Evolutionary conservation across 2,329 filamentous ascomycete species (phyloP).

Genomic region (Penicillium sp.): DNA sequence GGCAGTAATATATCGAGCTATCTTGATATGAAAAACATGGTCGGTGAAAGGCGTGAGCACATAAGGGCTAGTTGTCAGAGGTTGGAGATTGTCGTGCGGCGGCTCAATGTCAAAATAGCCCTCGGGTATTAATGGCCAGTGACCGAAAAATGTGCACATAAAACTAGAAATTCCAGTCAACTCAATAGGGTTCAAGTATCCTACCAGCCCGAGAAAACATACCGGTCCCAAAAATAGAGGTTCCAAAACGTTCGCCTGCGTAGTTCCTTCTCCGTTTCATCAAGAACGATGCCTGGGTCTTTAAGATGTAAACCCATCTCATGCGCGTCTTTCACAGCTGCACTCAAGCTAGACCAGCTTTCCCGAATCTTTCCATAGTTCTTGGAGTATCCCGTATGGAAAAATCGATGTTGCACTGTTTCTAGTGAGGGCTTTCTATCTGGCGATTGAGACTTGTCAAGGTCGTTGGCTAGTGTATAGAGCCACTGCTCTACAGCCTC

Average conservation of each 20-base stretch:
- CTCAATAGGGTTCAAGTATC: not conserved
- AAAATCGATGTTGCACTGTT: slow-evolving; percentile 3
- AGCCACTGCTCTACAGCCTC: not conserved
- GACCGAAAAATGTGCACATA: slow-evolving; percentile 6
- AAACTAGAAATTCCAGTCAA: not conserved
- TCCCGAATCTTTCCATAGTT: slow-evolving; percentile 4
- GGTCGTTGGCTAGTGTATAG: not conserved
- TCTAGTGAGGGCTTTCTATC: slow-evolving; percentile 4
- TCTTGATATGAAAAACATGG: slow-evolving; percentile 4
- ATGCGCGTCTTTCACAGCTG: slow-evolving; percentile 6
- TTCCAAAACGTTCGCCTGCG: slow-evolving; percentile 4
- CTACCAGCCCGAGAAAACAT: not conserved
- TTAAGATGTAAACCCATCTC: slow-evolving; percentile 5
- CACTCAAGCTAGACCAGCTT: not conserved
- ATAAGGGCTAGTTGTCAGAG: not conserved
- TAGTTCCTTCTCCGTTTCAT: slow-evolving; percentile 1
- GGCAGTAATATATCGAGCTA: slow-evolving; percentile 1
- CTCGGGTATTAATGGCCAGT: slow-evolving; percentile 5
- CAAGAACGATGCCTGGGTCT: not conserved
- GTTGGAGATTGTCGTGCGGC: slow-evolving; percentile 3
- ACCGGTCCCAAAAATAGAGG: slow-evolving; percentile 4
- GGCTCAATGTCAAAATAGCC: slow-evolving; percentile 5
- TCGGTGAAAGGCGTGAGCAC: slow-evolving; percentile 4
- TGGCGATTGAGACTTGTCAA: slow-evolving; percentile 1
- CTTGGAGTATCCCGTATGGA: slow-evolving; percentile 3